Evolutionary conservation across 2,329 filamentous ascomycete species (phyloP).

Genomic region (Alternaria arborescens): DNA sequence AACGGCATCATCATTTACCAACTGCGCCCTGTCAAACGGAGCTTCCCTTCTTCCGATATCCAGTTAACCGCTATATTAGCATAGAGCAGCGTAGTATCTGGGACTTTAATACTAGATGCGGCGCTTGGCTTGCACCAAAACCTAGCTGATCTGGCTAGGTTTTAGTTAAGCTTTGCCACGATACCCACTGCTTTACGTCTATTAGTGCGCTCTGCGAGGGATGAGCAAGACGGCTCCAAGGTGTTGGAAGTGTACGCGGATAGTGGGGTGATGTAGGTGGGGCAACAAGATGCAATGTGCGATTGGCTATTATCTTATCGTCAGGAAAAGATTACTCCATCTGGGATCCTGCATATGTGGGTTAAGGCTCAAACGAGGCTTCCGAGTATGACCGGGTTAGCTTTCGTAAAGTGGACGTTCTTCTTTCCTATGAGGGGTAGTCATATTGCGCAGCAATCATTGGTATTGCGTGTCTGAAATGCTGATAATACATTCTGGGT

Average conservation of each 20-base stretch:
- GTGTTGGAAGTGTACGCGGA: neutral
- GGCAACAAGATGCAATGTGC: neutral
- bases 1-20: neutral
- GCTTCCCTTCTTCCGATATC: neutral
- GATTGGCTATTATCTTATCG: slow-evolving; percentile 10
- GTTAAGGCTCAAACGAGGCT: neutral
- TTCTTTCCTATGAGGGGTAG: neutral
- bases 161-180: neutral
- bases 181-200: neutral
- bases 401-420: neutral
- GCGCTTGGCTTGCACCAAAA: neutral
- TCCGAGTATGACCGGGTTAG: neutral
- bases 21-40: neutral
- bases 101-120: neutral
- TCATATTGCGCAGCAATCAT: neutral
- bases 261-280: neutral
- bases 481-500: slow-evolving; percentile 8
- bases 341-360: slow-evolving; percentile 4
- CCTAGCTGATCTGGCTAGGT: neutral
- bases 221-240: neutral
- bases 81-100: neutral
- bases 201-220: neutral
- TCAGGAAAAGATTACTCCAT: slow-evolving; percentile 9
- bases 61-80: neutral
- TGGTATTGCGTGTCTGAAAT: neutral